These are phyloP conservation scores for Cytospora piceicola DNA, from an alignment of 2,329 filamentous ascomycete genomes.

Conservation along the genomic window DNA sequence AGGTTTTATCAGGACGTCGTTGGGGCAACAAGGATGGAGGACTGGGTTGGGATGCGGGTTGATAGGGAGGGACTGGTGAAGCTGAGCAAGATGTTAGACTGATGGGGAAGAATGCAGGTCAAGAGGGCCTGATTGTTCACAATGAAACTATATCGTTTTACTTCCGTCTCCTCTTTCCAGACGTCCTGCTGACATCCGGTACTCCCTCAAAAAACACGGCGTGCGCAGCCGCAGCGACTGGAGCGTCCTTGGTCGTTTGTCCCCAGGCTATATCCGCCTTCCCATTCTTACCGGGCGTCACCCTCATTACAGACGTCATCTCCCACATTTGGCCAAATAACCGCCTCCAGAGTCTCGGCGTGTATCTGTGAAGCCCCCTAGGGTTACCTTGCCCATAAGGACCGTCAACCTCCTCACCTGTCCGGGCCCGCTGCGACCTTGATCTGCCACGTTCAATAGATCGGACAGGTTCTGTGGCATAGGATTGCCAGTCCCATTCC, in stretches of 20 bases:
- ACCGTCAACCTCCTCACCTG: constrained; percentile 43
- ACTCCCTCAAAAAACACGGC: constrained; percentile 55
- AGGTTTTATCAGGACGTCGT: constrained; percentile 74
- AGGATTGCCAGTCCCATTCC: constrained; percentile 49
- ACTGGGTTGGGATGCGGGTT: constrained; percentile 77
- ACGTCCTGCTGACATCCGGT: background rate
- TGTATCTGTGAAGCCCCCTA: constrained; percentile 42
- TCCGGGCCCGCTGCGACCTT: constrained; percentile 42
- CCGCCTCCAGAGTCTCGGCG: constrained; percentile 50
- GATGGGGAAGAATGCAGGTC: constrained; percentile 18
- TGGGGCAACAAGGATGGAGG: constrained; percentile 68
- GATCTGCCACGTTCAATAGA: constrained; percentile 44
- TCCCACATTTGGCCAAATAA: constrained; percentile 53
- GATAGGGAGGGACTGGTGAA: constrained; percentile 67
- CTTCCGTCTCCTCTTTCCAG: constrained; percentile 2
- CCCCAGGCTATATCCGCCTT: constrained; percentile 54
- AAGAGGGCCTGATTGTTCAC: background rate
- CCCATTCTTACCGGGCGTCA: constrained; percentile 32
- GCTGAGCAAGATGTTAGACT: constrained; percentile 55
- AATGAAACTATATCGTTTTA: background rate
- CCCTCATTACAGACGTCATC: constrained; percentile 48
- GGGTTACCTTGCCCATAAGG: constrained; percentile 39
- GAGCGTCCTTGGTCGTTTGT: constrained; percentile 34
- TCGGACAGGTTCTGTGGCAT: constrained; percentile 46
- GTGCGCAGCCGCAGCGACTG: constrained; percentile 41